Evolutionary conservation across 1,284 basidiomycete genomes (phyloP).

Genomic region (Moniliophthora roreri): DNA sequence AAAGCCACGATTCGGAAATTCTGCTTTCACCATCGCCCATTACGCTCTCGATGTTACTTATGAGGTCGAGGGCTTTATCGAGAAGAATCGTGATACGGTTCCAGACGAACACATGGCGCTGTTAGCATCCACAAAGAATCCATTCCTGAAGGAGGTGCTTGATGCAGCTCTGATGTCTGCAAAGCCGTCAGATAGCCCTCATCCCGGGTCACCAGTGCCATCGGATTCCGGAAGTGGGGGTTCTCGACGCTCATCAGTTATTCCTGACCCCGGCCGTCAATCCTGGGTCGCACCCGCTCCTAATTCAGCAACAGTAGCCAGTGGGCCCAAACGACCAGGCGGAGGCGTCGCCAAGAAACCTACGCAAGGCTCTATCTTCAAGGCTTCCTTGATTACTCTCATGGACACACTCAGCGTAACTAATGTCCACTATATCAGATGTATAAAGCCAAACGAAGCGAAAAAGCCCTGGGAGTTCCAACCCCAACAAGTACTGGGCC

Average conservation of each 20-base stretch:
- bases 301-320: constrained; percentile 31
- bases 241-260: constrained; percentile 77
- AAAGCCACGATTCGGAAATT: constrained; percentile 96
- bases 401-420: constrained; percentile 99
- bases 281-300: constrained; percentile 58
- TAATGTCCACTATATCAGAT: constrained; percentile 99
- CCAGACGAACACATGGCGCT: constrained; percentile 96
- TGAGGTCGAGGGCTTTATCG: constrained; percentile 96
- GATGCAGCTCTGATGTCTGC: constrained; percentile 84
- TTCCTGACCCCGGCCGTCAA: constrained; percentile 82
- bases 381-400: constrained; percentile 88
- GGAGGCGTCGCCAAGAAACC: constrained; percentile 74
- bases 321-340: constrained; percentile 60
- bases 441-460: constrained; percentile 98
- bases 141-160: constrained; percentile 93
- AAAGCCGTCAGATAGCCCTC: constrained; percentile 61
- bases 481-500: constrained; percentile 93
- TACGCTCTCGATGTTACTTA: constrained; percentile 99
- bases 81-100: constrained; percentile 99
- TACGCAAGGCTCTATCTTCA: constrained; percentile 98
- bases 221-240: constrained; percentile 74
- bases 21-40: constrained; percentile 97
- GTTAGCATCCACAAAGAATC: constrained; percentile 83
- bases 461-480: constrained; percentile 98
- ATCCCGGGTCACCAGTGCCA: constrained; percentile 65